Percentiles rank a stretch among this genome's conserved stretches.
Evolutionary conservation across 768 basidiomycete genomes (phyloP).

Genomic region (Astraeus odoratus): DNA sequence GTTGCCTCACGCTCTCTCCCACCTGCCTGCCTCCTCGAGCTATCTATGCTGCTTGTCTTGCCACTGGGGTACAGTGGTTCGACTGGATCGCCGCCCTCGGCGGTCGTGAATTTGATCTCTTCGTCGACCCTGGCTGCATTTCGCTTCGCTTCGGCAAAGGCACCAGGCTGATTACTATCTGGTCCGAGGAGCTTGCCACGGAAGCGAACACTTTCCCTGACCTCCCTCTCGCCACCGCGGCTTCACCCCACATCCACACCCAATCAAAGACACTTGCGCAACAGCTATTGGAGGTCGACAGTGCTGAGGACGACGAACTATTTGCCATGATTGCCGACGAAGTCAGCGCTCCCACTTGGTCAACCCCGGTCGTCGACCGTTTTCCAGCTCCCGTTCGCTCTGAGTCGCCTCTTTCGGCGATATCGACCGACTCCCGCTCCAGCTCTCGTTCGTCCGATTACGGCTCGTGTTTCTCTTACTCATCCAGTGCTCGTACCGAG

Average conservation of each 20-base stretch:
- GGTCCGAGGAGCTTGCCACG: constrained; percentile 50
- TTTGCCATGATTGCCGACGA: constrained; percentile 72
- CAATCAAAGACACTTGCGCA: constrained; percentile 62
- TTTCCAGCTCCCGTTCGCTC: constrained; percentile 50
- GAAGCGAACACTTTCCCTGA: constrained; percentile 11
- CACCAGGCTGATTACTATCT: constrained; percentile 51
- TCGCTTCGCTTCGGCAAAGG: constrained; percentile 51
- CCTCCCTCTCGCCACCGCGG: constrained; percentile 12
- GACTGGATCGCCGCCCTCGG: constrained; percentile 73
- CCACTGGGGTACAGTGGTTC: constrained; percentile 70
- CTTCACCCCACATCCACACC: constrained; percentile 13
- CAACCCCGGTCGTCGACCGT: constrained; percentile 53
- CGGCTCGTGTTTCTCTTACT: constrained; percentile 66
- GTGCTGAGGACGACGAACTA: constrained; percentile 63
- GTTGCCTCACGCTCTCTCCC: constrained; percentile 70
- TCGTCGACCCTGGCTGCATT: constrained; percentile 75
- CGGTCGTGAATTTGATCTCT: constrained; percentile 66
- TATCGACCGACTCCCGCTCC: constrained; percentile 46
- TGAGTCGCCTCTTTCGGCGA: constrained; percentile 51
- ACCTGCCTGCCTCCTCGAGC: constrained; percentile 61
- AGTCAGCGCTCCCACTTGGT: constrained; percentile 61
- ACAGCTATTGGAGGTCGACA: constrained; percentile 64
- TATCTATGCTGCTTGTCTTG: constrained; percentile 64
- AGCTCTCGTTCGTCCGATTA: constrained; percentile 65
- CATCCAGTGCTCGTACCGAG: constrained; percentile 49